Evolutionary conservation across 2,329 filamentous ascomycete genomes (phyloP).

Genomic region (Aspergillus quadricinctus): DNA sequence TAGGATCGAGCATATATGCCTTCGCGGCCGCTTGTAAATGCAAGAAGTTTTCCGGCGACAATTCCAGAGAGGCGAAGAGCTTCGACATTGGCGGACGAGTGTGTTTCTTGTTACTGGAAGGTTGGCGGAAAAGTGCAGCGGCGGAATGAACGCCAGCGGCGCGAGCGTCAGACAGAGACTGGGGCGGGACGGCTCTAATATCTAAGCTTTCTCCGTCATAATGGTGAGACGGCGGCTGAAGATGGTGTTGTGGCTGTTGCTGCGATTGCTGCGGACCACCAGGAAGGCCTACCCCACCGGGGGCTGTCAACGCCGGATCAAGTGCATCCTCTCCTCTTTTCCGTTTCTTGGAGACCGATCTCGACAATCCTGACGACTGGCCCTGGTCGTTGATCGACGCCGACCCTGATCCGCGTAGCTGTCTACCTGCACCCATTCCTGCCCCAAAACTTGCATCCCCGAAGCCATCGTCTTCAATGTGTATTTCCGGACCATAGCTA

Average conservation of each 20-base stretch:
- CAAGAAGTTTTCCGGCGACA: constrained; percentile 54
- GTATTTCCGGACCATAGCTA: constrained; percentile 35
- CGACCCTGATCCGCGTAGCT: constrained; percentile 23
- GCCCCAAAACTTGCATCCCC: constrained; percentile 30
- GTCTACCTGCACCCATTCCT: constrained; percentile 23
- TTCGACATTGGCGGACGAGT: constrained; percentile 57
- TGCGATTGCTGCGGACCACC: constrained; percentile 22
- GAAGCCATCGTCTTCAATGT: constrained; percentile 39
- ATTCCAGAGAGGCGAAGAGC: constrained; percentile 52
- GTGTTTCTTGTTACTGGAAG: constrained; percentile 51
- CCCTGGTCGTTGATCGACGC: constrained; percentile 22
- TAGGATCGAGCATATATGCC: constrained; percentile 53
- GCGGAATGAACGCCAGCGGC: constrained; percentile 51
- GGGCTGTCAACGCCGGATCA: constrained; percentile 32
- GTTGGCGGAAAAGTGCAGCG: constrained; percentile 50
- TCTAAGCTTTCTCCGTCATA: constrained; percentile 30
- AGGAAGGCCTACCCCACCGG: constrained; percentile 19
- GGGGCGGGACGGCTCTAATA: constrained; percentile 35
- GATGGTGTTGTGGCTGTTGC: constrained; percentile 20
- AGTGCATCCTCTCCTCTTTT: constrained; percentile 38
- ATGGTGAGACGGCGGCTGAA: constrained; percentile 22
- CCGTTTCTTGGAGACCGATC: constrained; percentile 36
- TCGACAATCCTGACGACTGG: constrained; percentile 27
- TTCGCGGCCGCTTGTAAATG: constrained; percentile 54
- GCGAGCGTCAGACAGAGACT: constrained; percentile 42